These are phyloP conservation scores for Grammothele lineata DNA, from an alignment of 768 basidiomycete genomes.

Conservation along the genomic window DNA sequence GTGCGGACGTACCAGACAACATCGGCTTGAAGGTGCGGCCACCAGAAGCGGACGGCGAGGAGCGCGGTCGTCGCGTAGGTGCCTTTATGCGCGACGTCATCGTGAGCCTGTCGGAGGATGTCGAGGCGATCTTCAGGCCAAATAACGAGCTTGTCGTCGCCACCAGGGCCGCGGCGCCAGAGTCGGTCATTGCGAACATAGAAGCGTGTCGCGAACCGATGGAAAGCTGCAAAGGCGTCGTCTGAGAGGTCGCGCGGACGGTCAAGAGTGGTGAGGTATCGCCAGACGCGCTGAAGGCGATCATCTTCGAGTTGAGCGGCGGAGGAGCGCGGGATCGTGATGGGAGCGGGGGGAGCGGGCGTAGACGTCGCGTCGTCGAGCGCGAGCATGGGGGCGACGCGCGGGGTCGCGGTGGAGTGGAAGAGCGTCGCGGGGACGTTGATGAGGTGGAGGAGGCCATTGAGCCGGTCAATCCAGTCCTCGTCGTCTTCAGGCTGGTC, in stretches of 20 bases:
- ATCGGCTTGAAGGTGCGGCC: conserved; percentile 20
- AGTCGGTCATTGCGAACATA: conserved; percentile 5
- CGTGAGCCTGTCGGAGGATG: conserved; percentile 14
- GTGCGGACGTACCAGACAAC: conserved; percentile 22
- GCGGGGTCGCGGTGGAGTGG: too few species aligned
- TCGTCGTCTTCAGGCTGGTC: conserved; percentile 3
- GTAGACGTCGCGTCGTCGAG: too few species aligned
- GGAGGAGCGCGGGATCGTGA: conserved; percentile 1
- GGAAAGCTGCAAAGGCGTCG: background rate
- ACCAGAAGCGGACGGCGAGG: conserved; percentile 22
- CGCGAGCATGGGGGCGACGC: too few species aligned
- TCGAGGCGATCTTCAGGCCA: background rate
- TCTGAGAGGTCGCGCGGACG: background rate
- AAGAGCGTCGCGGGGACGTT: background rate
- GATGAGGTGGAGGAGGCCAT: conserved; percentile 7
- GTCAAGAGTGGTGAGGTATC: background rate
- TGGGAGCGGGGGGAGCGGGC: too few species aligned
- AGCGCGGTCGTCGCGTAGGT: conserved; percentile 5
- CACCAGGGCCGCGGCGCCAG: conserved; percentile 9
- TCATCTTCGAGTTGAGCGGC: background rate
- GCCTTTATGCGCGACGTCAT: conserved; percentile 21
- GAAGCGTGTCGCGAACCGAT: background rate
- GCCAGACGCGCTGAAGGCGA: background rate
- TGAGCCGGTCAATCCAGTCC: conserved; percentile 16
- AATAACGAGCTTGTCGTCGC: conserved; percentile 18